Base-by-base conservation (phyloP, 371 early-diverging fungal species). In the Batkoa obscura region DNA sequence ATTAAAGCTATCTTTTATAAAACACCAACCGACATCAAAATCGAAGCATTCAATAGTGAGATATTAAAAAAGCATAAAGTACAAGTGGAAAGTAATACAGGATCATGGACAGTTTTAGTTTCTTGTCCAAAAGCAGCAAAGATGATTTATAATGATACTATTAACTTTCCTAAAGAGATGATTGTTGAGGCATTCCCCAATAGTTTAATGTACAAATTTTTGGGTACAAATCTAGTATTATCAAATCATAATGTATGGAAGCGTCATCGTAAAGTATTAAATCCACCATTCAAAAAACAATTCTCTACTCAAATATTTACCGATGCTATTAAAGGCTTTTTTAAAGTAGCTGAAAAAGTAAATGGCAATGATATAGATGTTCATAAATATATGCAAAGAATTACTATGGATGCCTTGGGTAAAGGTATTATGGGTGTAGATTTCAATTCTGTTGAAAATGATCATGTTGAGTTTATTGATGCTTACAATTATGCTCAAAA, bases 301-400 rank as follows among this genome's bases (percentile, higher is more conserved):
- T 55, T 34, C n/a, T 31, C 10, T 0, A 35, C 50, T 35, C 35
- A 54, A n/a, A 38, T 47, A 1, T 59, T 59, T 17, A 42, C 10
- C 2, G 31, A 30, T 3, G 43, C 33, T 2, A 35, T 42, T 17
- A 6, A 32, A 9, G 34, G 35, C 3, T 46, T 56, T 5, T 32
- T n/a, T 9, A 38, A 38, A 43, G 23, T 54, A 31, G 10, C 42
- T 33, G 54, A 54, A 12, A 15, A 38, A 10, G 31, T 4, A 23
- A 62, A 47, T 2, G 47, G 35, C 1, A 35, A 64, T 38, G 60
- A 60, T 61, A 62, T 66, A 78, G 76, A 55, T 31, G 34, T 55
- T 2, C 43, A 39, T 30, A 3, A n/a, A 4, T 39, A 5, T 9
- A 39, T 55, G 39, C 55, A 55, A 42, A 13, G 55, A 6, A 42